Conservation (phyloP, 176 grass and related monocot genomes). For the Saccharum officinarum region DNA sequence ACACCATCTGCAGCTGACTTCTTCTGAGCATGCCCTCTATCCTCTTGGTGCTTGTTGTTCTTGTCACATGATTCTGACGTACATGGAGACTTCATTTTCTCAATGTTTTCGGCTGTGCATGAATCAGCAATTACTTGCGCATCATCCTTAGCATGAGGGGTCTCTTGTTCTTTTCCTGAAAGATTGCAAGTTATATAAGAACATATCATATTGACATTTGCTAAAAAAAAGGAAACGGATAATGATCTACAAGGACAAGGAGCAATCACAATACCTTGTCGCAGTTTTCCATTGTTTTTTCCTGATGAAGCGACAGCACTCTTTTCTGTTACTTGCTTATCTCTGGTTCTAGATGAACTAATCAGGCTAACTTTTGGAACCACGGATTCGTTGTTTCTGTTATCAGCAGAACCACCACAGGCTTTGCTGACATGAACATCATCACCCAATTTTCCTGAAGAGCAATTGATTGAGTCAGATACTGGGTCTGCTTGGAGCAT, state of each 20-base stretch:
- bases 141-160: slow-evolving; percentile 37
- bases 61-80: slow-evolving; percentile 27
- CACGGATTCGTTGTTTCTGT: not conserved
- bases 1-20: slow-evolving; percentile 35
- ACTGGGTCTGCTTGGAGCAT: not conserved
- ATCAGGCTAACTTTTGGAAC: slow-evolving; percentile 1
- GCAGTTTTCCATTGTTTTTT: slow-evolving; percentile 27
- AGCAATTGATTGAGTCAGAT: slow-evolving; percentile 4
- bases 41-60: slow-evolving; percentile 24
- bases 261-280: slow-evolving; percentile 32
- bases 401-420: slow-evolving; percentile 23
- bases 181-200: slow-evolving; percentile 33
- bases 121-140: slow-evolving; percentile 31
- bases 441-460: slow-evolving; percentile 34
- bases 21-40: slow-evolving; percentile 25
- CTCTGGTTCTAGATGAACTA: slow-evolving; percentile 28
- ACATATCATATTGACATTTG: not conserved
- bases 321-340: slow-evolving; percentile 30
- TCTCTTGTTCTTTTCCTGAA: slow-evolving; percentile 40
- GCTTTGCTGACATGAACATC: not conserved
- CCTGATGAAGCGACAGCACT: not conserved
- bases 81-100: slow-evolving; percentile 5
- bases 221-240: slow-evolving; percentile 8
- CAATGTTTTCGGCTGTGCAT: slow-evolving; percentile 24
- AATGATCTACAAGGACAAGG: slow-evolving; percentile 24